These are phyloP conservation scores for Didymella pinodella DNA, from an alignment of 2,329 filamentous ascomycete genomes.

Conservation along the genomic window DNA sequence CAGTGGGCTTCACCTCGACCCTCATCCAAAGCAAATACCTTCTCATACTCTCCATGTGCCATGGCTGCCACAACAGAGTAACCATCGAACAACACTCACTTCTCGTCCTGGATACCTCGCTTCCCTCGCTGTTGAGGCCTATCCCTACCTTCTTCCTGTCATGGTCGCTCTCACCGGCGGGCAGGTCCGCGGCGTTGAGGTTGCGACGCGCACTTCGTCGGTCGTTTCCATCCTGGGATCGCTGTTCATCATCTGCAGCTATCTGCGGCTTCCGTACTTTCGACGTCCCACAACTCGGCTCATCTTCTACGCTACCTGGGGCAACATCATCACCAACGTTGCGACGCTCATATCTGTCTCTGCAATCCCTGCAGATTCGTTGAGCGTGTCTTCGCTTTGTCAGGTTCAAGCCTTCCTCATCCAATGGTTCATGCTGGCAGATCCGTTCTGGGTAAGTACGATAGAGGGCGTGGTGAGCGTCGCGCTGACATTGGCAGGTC, in stretches of 20 bases:
- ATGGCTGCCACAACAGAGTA: slow-evolving; percentile 1
- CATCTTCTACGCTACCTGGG: slow-evolving; percentile 83
- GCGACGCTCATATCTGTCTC: slow-evolving; percentile 75
- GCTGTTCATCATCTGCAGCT: slow-evolving; percentile 75
- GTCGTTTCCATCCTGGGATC: slow-evolving; percentile 75
- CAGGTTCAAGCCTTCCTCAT: slow-evolving; percentile 81
- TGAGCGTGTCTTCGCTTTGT: slow-evolving; percentile 65
- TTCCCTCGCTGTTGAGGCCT: neutral
- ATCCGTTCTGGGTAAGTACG: slow-evolving; percentile 57
- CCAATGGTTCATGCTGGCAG: slow-evolving; percentile 68
- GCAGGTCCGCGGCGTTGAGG: slow-evolving; percentile 57
- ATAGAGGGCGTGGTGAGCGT: slow-evolving; percentile 65
- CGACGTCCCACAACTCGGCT: slow-evolving; percentile 88
- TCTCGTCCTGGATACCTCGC: neutral
- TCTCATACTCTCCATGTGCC: neutral
- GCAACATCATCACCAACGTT: slow-evolving; percentile 79
- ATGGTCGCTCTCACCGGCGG: slow-evolving; percentile 2
- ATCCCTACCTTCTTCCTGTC: neutral
- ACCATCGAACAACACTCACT: neutral
- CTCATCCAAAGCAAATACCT: neutral
- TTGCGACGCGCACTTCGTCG: slow-evolving; percentile 73
- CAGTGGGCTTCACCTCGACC: slow-evolving; percentile 6
- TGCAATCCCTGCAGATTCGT: slow-evolving; percentile 55
- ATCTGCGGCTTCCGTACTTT: slow-evolving; percentile 71
- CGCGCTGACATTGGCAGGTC: slow-evolving; percentile 63